Evolutionary conservation across 805 yeast genomes (phyloP).

Genomic region (Vanderwaltozyma polyspora): DNA sequence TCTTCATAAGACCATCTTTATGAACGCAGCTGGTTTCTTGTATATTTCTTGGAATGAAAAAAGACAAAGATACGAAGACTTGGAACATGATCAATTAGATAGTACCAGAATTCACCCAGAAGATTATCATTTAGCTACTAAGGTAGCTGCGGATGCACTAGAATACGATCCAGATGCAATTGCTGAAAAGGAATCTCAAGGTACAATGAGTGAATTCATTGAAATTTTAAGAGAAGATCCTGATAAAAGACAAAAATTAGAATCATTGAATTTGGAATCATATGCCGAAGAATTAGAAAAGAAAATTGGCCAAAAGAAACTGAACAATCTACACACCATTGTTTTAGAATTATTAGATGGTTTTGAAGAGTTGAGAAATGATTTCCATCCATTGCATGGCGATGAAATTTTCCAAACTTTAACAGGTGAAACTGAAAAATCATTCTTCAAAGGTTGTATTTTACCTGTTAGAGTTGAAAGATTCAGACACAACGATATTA

Average conservation of each 20-base stretch:
- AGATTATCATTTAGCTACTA: slow-evolving; percentile 89
- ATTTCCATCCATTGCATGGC: slow-evolving; percentile 52
- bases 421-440: slow-evolving; percentile 72
- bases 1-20: slow-evolving; percentile 68
- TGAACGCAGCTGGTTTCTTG: slow-evolving; percentile 86
- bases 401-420: slow-evolving; percentile 76
- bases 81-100: slow-evolving; percentile 74
- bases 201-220: slow-evolving; percentile 29
- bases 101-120: slow-evolving; percentile 97
- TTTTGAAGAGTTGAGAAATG: slow-evolving; percentile 73
- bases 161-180: slow-evolving; percentile 92
- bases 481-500: slow-evolving; percentile 31
- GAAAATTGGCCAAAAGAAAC: slow-evolving; percentile 28
- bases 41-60: slow-evolving; percentile 56
- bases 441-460: slow-evolving; percentile 57
- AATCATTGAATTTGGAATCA: slow-evolving; percentile 79
- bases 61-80: slow-evolving; percentile 33
- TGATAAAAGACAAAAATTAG: slow-evolving; percentile 72
- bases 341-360: slow-evolving; percentile 70
- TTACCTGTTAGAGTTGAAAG: slow-evolving; percentile 64
- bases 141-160: slow-evolving; percentile 96
- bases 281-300: slow-evolving; percentile 82
- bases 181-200: slow-evolving; percentile 40
- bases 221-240: slow-evolving; percentile 47
- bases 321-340: slow-evolving; percentile 26